Evolutionary conservation across 140 eudicot species (phyloP).

Genomic region (Anethum foeniculum): DNA sequence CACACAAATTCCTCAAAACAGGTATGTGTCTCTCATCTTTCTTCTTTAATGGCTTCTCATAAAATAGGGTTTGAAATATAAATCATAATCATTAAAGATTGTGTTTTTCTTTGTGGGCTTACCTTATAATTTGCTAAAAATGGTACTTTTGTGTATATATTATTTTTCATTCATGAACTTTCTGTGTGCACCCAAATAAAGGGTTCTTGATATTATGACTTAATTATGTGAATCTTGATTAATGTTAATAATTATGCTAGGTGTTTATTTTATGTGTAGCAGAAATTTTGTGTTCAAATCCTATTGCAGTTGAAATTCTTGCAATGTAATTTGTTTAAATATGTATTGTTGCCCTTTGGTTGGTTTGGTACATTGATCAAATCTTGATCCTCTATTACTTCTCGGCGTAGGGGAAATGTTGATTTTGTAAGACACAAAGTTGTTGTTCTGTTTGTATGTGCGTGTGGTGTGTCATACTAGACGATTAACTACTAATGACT

Average conservation of each 20-base stretch:
- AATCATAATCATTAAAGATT: not conserved
- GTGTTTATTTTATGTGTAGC: not conserved
- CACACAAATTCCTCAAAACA: too few relatives aligned
- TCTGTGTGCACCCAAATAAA: not conserved
- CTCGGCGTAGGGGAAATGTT: not conserved
- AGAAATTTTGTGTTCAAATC: not conserved
- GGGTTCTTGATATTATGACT: not conserved
- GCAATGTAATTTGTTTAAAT: too few relatives aligned
- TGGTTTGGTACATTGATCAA: not conserved
- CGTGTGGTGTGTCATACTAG: not conserved
- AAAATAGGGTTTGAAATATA: not conserved
- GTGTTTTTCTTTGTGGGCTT: not conserved
- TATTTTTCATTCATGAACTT: not conserved
- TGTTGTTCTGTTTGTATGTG: not conserved
- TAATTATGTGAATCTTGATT: not conserved
- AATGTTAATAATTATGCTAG: not conserved
- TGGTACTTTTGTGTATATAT: not conserved
- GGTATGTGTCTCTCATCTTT: not conserved
- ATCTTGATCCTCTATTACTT: not conserved
- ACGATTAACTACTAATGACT: not conserved
- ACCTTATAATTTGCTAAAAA: not conserved
- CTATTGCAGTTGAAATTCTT: not conserved
- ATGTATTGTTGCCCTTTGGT: not conserved
- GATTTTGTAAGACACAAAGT: too few relatives aligned
- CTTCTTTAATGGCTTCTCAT: not conserved